Percentiles rank a stretch among this genome's conserved stretches.
These are phyloP conservation scores for Blastobotrys indianensis DNA, from an alignment of 1,139 yeast species.

Conservation along the genomic window DNA sequence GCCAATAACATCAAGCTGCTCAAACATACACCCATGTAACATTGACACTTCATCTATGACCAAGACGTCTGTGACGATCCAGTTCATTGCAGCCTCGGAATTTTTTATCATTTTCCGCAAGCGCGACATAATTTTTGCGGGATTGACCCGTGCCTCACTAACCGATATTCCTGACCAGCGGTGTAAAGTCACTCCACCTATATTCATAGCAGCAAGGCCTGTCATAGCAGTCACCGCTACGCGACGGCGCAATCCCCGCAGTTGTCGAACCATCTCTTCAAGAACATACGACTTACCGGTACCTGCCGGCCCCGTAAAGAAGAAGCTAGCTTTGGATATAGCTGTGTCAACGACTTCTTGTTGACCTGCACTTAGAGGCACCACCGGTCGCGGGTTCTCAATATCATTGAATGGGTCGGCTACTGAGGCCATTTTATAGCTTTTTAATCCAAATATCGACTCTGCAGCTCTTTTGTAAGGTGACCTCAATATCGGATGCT, in stretches of 20 bases:
- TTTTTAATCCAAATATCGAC: too few relatives aligned
- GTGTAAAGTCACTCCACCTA: conserved; percentile 79
- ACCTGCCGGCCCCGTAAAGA: conserved; percentile 95
- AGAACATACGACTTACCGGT: conserved; percentile 86
- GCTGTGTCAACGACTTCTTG: conserved; percentile 17
- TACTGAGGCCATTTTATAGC: too few relatives aligned
- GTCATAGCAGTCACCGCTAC: conserved; percentile 89
- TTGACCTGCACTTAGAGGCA: conserved; percentile 33
- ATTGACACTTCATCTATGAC: conserved; percentile 80
- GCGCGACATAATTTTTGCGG: conserved; percentile 36
- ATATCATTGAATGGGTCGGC: too few relatives aligned
- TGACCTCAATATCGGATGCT: too few relatives aligned
- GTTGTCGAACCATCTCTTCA: conserved; percentile 46
- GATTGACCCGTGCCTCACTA: conserved; percentile 49
- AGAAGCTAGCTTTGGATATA: conserved; percentile 30
- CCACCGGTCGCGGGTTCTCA: conserved; percentile 40
- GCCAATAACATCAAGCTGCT: conserved; percentile 60
- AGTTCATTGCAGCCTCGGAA: conserved; percentile 39
- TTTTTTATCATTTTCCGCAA: conserved; percentile 42
- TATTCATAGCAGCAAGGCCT: conserved; percentile 69
- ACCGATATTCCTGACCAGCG: conserved; percentile 64
- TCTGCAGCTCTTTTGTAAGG: too few relatives aligned
- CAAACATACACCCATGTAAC: conserved; percentile 64
- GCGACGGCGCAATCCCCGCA: conserved; percentile 33
- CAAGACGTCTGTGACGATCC: conserved; percentile 58